Base-by-base conservation (phyloP, 257 asterid species). In the Solanum etuberosum region DNA sequence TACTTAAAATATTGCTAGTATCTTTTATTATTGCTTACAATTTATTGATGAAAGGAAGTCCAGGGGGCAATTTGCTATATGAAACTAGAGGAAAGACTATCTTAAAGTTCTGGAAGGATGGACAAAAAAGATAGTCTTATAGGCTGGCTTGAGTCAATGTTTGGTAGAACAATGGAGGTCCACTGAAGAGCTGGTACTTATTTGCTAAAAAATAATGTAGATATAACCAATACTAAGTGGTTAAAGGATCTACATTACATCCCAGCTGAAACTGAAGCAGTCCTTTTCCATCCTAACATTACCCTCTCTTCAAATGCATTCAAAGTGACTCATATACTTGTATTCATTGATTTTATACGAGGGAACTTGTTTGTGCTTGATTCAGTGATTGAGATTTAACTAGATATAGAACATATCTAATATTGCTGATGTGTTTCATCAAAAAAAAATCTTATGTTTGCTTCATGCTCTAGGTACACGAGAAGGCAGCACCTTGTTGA, bases 401-500 rank as follows among this genome's bases (percentile, higher is more conserved):
- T 21, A 21, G 65, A 29, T 14, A 46, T 1, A 3, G 13, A 40
- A 31, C 34, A 43, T 84, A 57, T 84, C 65, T 37, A 29, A 34
- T 9, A 12, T 68, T 57, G 9, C 21, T 35, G 48, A 67, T 85
- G 65, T 20, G 70, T 70, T 70, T 57, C 83, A 48, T 29, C 43
- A 70, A 42, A 42, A 1, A 21, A 40, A 31, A 38, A 40, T 84
- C 29, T 84, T 5, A 40, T 85, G 42, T 84, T 84, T 43, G 87
- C 83, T 86, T 68, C 34, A 83, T 87, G 87, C 31, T 70, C 86
- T 91, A 96, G 99, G 93, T 96, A 94, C 90, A 90, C 86, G 86
- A 87, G 70, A 87, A 86, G 90, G 85, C 91, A 94, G 89, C 98
- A 96, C 90, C 95, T 96, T 34, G 87, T 96, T 34, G 99, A 96